These are phyloP conservation scores for Pulchroboletus neoregius DNA, from an alignment of 1,284 basidiomycete species.

Conservation along the genomic window DNA sequence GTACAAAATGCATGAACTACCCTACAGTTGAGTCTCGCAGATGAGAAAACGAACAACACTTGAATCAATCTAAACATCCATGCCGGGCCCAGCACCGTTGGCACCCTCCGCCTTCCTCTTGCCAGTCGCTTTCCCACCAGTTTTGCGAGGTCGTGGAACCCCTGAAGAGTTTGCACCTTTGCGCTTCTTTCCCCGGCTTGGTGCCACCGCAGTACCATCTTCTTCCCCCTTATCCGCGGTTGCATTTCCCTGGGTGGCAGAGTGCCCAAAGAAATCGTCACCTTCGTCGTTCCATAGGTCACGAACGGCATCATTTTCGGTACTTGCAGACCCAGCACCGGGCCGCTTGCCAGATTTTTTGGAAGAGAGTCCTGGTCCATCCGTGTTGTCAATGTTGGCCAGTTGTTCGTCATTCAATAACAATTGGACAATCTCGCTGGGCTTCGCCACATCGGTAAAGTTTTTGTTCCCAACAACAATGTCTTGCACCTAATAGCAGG, in stretches of 20 bases:
- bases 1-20: constrained; percentile 31
- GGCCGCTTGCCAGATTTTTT: constrained; percentile 39
- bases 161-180: constrained; percentile 26
- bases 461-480: constrained; percentile 98
- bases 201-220: constrained; percentile 13
- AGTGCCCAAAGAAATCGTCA: constrained; percentile 75
- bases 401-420: constrained; percentile 93
- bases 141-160: constrained; percentile 27
- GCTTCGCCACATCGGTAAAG: constrained; percentile 87
- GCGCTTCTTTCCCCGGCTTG: constrained; percentile 37
- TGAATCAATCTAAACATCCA: constrained; percentile 29
- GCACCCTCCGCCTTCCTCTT: constrained; percentile 31
- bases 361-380: constrained; percentile 37
- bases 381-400: constrained; percentile 53
- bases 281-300: constrained; percentile 82
- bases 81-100: constrained; percentile 26
- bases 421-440: constrained; percentile 95
- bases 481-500: constrained; percentile 79
- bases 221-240: constrained; percentile 39
- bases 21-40: constrained; percentile 28
- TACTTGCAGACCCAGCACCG: constrained; percentile 27
- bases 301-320: constrained; percentile 43
- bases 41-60: constrained; percentile 15
- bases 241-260: constrained; percentile 21
- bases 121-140: constrained; percentile 30